phyloP scores from a whole-genome alignment of 2,329 filamentous ascomycete species.

The Arachnopeziza araneosa region DNA sequence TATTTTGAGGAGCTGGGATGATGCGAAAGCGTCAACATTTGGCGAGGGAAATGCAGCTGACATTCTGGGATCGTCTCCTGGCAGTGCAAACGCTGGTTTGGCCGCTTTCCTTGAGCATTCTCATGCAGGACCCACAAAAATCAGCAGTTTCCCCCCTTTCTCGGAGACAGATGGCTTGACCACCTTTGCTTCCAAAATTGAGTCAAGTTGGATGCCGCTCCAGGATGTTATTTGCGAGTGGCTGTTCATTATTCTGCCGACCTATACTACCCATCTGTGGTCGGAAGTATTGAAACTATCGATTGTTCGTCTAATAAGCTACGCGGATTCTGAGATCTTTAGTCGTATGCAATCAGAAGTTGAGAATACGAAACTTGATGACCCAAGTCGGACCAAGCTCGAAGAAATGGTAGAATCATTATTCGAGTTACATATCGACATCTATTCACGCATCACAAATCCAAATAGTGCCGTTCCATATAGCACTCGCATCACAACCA shows the following conservation, averaged over 20 bases:
- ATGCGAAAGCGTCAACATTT: slow-evolving; percentile 32
- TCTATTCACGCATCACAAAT: slow-evolving; percentile 57
- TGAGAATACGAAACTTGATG: slow-evolving; percentile 13
- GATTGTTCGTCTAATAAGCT: slow-evolving; percentile 46
- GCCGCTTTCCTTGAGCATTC: slow-evolving; percentile 60
- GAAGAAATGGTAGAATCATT: slow-evolving; percentile 51
- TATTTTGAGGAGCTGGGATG: slow-evolving; percentile 34
- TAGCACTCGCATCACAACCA: slow-evolving; percentile 46
- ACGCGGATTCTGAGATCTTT: slow-evolving; percentile 47
- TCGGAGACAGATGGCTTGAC: slow-evolving; percentile 48
- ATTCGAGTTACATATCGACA: slow-evolving; percentile 63
- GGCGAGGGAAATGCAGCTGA: slow-evolving; percentile 28
- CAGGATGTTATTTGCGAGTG: slow-evolving; percentile 56
- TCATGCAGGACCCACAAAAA: slow-evolving; percentile 48
- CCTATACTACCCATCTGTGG: slow-evolving; percentile 52
- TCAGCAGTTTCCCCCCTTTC: slow-evolving; percentile 42
- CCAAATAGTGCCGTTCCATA: slow-evolving; percentile 50
- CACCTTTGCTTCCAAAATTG: slow-evolving; percentile 45
- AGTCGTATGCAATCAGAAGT: slow-evolving; percentile 41
- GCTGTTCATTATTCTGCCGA: slow-evolving; percentile 43
- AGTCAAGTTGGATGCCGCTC: slow-evolving; percentile 46
- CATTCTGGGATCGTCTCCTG: slow-evolving; percentile 27
- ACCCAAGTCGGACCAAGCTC: slow-evolving; percentile 34
- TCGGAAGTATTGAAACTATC: slow-evolving; percentile 50
- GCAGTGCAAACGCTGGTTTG: slow-evolving; percentile 38